Evolutionary conservation across 495 filamentous ascomycete species (phyloP).

Genomic region (Podospora anserina): DNA sequence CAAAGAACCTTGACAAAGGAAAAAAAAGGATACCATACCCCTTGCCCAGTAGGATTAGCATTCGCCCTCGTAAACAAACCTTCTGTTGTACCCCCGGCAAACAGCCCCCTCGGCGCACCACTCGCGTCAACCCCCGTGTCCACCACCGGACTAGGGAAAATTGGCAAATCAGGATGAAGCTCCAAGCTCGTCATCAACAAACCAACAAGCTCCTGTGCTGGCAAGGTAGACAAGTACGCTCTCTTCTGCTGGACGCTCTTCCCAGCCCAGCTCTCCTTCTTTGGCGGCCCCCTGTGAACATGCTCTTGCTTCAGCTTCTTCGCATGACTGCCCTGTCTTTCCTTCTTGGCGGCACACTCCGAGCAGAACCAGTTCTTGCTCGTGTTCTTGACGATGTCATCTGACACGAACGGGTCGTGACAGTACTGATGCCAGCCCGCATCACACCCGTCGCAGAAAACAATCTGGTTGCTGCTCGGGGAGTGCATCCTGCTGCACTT

Average conservation of each 20-base stretch:
- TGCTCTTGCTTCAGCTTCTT: constrained; percentile 32
- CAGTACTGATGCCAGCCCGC: constrained; percentile 86
- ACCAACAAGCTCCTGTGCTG: constrained; percentile 35
- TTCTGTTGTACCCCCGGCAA: constrained; percentile 34
- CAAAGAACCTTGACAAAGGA: neutral
- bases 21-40: neutral
- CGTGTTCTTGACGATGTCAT: constrained; percentile 63
- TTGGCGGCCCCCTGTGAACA: neutral
- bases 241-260: constrained; percentile 38
- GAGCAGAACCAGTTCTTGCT: constrained; percentile 72
- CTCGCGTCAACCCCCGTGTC: neutral
- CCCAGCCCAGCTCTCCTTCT: constrained; percentile 43
- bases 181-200: constrained; percentile 32
- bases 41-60: constrained; percentile 32
- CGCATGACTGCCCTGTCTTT: constrained; percentile 34
- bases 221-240: constrained; percentile 39
- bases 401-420: constrained; percentile 76
- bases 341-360: constrained; percentile 56
- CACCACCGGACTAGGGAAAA: constrained; percentile 37
- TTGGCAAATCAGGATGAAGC: constrained; percentile 42
- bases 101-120: constrained; percentile 24
- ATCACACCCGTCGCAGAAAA: constrained; percentile 93
- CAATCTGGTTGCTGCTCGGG: constrained; percentile 77
- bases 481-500: constrained; percentile 75
- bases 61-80: constrained; percentile 41